A percentile compares a stretch with the other conserved stretches of the same genome.
phyloP scores from a whole-genome alignment of 2,329 filamentous ascomycete genomes.

The Hypomyces perniciosus region DNA sequence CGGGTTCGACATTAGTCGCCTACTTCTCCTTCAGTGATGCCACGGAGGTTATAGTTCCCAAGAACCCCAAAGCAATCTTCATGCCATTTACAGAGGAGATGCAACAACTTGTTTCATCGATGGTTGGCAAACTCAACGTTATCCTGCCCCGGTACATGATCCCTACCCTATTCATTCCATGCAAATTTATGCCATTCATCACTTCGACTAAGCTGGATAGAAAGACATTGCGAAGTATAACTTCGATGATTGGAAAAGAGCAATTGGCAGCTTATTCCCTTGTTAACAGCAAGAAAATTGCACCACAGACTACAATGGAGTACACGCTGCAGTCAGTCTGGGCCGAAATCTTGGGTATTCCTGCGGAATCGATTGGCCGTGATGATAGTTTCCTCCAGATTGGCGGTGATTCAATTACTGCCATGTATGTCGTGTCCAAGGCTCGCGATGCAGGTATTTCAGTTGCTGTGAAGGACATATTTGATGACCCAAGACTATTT shows the following conservation, averaged over 20 bases:
- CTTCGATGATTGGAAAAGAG: not conserved
- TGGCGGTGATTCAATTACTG: conserved; percentile 16
- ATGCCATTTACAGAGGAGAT: not conserved
- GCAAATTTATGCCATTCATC: not conserved
- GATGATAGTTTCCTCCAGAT: conserved; percentile 15
- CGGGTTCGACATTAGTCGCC: not conserved
- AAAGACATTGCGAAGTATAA: not conserved
- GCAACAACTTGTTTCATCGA: not conserved
- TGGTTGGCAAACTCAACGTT: not conserved
- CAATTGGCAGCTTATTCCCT: not conserved
- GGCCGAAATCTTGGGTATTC: not conserved
- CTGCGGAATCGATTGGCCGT: conserved; percentile 7
- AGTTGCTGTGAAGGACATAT: conserved; percentile 12
- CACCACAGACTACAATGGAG: conserved; percentile 2
- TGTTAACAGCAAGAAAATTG: not conserved
- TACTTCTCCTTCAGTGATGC: not conserved
- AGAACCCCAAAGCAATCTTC: not conserved
- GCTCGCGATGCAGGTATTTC: not conserved
- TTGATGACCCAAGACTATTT: conserved; percentile 10
- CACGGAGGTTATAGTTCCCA: not conserved
- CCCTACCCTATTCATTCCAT: not conserved
- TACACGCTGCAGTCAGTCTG: not conserved
- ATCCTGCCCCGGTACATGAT: not conserved
- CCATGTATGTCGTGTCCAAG: not conserved
- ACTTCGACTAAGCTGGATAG: not conserved